Conservation (phyloP, 179 eudicot species). For the Patellifolia procumbens region DNA sequence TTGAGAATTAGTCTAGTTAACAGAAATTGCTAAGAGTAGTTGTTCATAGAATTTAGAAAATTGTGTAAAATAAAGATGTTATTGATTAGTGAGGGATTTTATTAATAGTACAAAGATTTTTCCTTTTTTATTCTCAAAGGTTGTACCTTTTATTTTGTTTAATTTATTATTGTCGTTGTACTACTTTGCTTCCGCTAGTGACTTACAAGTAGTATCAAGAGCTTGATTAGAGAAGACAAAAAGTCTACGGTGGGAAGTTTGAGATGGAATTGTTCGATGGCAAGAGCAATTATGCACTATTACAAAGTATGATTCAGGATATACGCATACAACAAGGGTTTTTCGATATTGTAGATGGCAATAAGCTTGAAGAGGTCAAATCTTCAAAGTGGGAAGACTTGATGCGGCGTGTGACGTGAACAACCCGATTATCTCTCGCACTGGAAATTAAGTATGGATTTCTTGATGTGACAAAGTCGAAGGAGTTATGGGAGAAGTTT, state of each 20-base stretch:
- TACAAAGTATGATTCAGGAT: constrained; percentile 1
- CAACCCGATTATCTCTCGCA: not conserved
- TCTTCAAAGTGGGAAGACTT: not conserved
- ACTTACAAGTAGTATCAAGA: too few relatives aligned
- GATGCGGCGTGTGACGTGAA: not conserved
- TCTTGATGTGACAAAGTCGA: not conserved
- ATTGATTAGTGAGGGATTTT: too few relatives aligned
- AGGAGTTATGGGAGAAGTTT: not conserved
- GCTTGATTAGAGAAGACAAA: too few relatives aligned
- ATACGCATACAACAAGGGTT: not conserved
- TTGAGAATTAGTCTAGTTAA: too few relatives aligned
- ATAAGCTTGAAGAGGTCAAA: not conserved
- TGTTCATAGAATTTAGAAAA: too few relatives aligned
- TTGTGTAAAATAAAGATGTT: too few relatives aligned
- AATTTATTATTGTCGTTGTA: too few relatives aligned
- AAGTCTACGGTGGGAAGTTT: not conserved
- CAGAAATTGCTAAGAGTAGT: too few relatives aligned
- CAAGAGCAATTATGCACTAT: not conserved
- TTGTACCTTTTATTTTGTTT: too few relatives aligned
- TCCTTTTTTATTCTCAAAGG: too few relatives aligned
- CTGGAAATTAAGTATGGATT: not conserved
- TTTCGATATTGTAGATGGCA: not conserved
- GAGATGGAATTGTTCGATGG: not conserved
- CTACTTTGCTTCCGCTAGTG: too few relatives aligned
- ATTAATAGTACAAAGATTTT: too few relatives aligned